Percentiles rank a stretch among this genome's conserved stretches.
These are phyloP conservation scores for Mercurialis annua DNA, from an alignment of 345 rosid species.

Conservation along the genomic window DNA sequence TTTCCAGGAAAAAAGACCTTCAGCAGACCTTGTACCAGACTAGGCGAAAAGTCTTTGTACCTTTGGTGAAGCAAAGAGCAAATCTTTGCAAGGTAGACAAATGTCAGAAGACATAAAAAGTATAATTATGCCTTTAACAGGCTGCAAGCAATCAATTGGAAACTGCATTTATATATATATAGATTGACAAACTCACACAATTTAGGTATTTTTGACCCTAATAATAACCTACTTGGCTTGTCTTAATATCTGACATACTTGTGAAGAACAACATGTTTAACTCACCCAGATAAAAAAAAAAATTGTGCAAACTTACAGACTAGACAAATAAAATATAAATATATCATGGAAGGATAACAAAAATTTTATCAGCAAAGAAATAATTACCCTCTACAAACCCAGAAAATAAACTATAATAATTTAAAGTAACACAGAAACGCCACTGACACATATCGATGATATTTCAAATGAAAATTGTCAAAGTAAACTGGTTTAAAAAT, in stretches of 20 bases:
- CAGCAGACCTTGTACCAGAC: conserved; percentile 78
- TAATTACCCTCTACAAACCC: no score
- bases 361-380: no score
- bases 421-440: no score
- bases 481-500: background rate
- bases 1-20: conserved; percentile 94
- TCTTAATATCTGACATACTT: no score
- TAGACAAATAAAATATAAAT: background rate
- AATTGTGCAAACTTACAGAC: background rate
- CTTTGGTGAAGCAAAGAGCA: conserved; percentile 98
- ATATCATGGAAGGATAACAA: no score
- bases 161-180: background rate
- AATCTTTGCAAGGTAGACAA: conserved; percentile 47
- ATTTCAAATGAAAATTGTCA: no score
- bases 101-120: conserved; percentile 17
- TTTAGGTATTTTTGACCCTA: background rate
- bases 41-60: conserved; percentile 89
- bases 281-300: no score
- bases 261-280: no score
- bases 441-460: no score
- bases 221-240: background rate
- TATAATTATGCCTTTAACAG: background rate
- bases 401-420: no score
- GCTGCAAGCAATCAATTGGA: background rate
- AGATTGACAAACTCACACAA: background rate